These are phyloP conservation scores for Odontarrhena argentea DNA, from an alignment of 345 rosid species.

Conservation along the genomic window DNA sequence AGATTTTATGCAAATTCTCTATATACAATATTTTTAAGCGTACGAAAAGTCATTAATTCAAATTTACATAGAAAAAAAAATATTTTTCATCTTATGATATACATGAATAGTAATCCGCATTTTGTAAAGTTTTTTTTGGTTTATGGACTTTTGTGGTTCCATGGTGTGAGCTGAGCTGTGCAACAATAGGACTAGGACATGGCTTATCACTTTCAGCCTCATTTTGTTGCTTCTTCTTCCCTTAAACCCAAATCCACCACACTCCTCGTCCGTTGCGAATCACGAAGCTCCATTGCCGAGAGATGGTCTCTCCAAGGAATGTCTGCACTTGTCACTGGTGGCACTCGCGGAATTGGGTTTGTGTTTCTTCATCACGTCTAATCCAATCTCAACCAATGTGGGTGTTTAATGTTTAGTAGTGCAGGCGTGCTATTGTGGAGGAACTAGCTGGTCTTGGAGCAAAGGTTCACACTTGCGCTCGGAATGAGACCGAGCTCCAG, in stretches of 20 bases:
- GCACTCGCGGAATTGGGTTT: slow-evolving; percentile 77
- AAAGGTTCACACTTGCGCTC: slow-evolving; percentile 67
- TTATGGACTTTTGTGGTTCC: too few species aligned
- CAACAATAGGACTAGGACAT: slow-evolving; percentile 21
- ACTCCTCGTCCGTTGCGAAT: slow-evolving; percentile 19
- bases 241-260: slow-evolving; percentile 16
- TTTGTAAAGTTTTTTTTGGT: too few species aligned
- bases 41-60: too few species aligned
- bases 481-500: slow-evolving; percentile 55
- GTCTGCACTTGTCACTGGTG: slow-evolving; percentile 66
- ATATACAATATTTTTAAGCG: too few species aligned
- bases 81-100: too few species aligned
- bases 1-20: slow-evolving; percentile 7
- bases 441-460: slow-evolving; percentile 74
- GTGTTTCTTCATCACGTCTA: neutral
- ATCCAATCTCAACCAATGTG: neutral
- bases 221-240: slow-evolving; percentile 22
- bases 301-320: slow-evolving; percentile 60
- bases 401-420: slow-evolving; percentile 19
- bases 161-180: neutral
- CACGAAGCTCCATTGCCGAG: neutral
- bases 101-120: too few species aligned
- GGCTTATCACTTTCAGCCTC: slow-evolving; percentile 7
- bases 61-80: too few species aligned
- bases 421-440: slow-evolving; percentile 74